Percentiles rank a stretch among this genome's conserved stretches.
Conservation (phyloP, 2,329 filamentous ascomycete genomes). For the Epichloe elymi region DNA sequence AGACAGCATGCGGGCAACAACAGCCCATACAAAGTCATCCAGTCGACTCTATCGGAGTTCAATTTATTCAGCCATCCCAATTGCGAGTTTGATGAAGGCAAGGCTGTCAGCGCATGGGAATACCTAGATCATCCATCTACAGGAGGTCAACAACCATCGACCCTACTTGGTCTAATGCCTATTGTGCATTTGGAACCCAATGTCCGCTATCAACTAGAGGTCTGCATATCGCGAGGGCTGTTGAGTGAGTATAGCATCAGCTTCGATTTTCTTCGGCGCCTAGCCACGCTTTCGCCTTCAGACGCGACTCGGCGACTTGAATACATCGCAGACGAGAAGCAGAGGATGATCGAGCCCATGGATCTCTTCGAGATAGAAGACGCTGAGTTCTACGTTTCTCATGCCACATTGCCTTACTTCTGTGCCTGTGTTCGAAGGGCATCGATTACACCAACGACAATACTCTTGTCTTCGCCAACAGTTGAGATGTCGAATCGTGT, state of each 20-base stretch:
- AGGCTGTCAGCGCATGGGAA: slow-evolving; percentile 17
- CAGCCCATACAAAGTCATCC: slow-evolving; percentile 21
- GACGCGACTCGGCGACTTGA: slow-evolving; percentile 59
- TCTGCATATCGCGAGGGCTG: slow-evolving; percentile 69
- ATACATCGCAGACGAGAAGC: slow-evolving; percentile 53
- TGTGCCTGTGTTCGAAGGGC: slow-evolving; percentile 67
- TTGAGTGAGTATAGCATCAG: slow-evolving; percentile 66
- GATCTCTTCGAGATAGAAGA: slow-evolving; percentile 49
- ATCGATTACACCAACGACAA: slow-evolving; percentile 69
- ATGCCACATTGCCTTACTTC: slow-evolving; percentile 49
- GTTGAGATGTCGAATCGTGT: slow-evolving; percentile 85
- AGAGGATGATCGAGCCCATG: slow-evolving; percentile 56
- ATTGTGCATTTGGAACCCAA: slow-evolving; percentile 45
- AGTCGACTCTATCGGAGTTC: slow-evolving; percentile 51
- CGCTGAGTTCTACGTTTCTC: slow-evolving; percentile 32
- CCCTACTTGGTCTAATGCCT: slow-evolving; percentile 13
- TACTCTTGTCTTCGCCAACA: slow-evolving; percentile 63
- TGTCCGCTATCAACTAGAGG: slow-evolving; percentile 82
- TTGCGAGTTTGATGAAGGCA: slow-evolving; percentile 26
- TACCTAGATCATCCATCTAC: slow-evolving; percentile 15
- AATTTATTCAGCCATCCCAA: slow-evolving; percentile 45
- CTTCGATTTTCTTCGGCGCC: slow-evolving; percentile 49
- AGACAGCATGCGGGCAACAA: not conserved
- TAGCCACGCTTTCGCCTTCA: slow-evolving; percentile 32
- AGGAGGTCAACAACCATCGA: slow-evolving; percentile 14